Evolutionary conservation across 2,329 filamentous ascomycete species (phyloP), one percentile per base, ranked within the genome.

Genomic region (Geosmithia putterillii): DNA sequence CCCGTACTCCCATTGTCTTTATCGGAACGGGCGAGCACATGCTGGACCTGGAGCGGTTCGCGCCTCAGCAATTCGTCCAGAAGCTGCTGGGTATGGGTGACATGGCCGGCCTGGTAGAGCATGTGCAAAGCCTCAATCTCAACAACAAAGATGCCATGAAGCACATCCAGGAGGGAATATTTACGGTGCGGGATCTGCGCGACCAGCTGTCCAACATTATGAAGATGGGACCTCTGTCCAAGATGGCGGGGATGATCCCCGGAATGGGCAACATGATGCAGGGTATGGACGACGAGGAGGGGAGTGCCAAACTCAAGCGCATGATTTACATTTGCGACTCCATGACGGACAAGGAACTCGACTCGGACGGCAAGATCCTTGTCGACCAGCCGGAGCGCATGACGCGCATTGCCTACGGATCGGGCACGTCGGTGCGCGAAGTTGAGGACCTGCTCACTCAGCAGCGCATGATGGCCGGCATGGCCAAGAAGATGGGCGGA

Each of bases 301-400:
- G 90, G n/a, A 80, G 81, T 44, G 70, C 83, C 54, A 95, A 96
- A 65, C 75, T 98, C 21, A 94, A 94, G 65, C 83, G 92, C 48
- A 98, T 98, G 92, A 87, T 98, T 52, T 96, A 94, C 67, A 95
- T 98, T 47, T 95, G 89, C 67, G 92, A 98, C 66, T 90, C 83
- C 49, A 98, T 98, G 92, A 96, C 90, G 0, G 79, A 86, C 19
- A 94, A 94, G 58, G 92, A 98, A 60, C 79, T 98, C 18, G 90
- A 98, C 61, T 86, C 84, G 38, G 90, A 98, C 55, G 92, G 92
- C 59, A 95, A 94, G 64, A 78, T 94, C 49, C 90, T 98, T 51
- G 77, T 94, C 45, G 86, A 95, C 19, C 86, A 96, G 58, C 92
- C 92, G 1, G 86, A 84, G 14, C 79, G 92, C 37, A 94, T 96